Base-by-base conservation (phyloP, 208 protist species). In the Trypanosoma grayi region DNA sequence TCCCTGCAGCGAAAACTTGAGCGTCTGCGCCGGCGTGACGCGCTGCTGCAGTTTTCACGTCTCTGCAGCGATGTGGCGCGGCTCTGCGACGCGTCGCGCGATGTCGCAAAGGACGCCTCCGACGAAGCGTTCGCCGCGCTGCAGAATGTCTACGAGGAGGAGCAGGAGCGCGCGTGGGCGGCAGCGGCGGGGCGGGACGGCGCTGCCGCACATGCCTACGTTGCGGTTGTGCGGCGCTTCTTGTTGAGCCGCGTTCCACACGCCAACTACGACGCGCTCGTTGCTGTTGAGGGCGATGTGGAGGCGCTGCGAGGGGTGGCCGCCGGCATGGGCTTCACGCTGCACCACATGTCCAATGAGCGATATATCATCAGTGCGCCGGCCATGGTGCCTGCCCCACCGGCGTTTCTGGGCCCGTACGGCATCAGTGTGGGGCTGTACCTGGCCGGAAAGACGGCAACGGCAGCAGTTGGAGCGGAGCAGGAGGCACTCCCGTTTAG, bases 1-100 rank as follows among this genome's bases (percentile, higher is more conserved):
- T 91, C 86, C 7, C 54, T 95, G 50, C 85, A 89, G 50, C 86
- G 90, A 13, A 93, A 93, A 72, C 53, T 95, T 0, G 82, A 92
- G 22, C 84, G 90, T 22, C 70, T 86, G 62, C 81, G 86, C 8
- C 70, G 77, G 6, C 83, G 82, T 14, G 86, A 95, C 61, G 86
- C 90, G 8, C 59, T 93, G 16, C 57, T 90, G 46, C 69, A 92
- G 55, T 95, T 95, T 67, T 95, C 86, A 2, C 71, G 90, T 9
- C 70, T 79, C 8, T 95, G 86, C 68, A 95, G 72, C 52, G 75
- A 92, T 47, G 70, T 93, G 1, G 56, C 60, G 7, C 83, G 85
- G 9, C 60, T 84, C 4, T 90, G 82, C 66, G 62, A 61, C 47
- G 13, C 48, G 7, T 50, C 48, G 20, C 6, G 25, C 2, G 58